A percentile compares a stretch with the other conserved stretches of the same genome.
Evolutionary conservation across 306 rosid species (phyloP).

Genomic region (Betula pendula): DNA sequence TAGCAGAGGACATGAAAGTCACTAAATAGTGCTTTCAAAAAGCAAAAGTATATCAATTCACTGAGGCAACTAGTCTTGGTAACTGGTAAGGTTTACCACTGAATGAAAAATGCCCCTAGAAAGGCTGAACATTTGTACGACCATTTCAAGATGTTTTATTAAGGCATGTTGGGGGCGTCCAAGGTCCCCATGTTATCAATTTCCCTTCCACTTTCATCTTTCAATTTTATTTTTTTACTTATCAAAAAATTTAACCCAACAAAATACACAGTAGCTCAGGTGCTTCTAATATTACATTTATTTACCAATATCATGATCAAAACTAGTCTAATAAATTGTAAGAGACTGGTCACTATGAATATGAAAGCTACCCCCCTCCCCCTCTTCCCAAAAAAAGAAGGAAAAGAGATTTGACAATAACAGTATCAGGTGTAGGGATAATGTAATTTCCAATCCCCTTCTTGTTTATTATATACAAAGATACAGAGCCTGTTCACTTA

Average conservation of each 20-base stretch:
- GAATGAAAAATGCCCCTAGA: no score
- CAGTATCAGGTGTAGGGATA: background rate
- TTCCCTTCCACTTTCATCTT: no score
- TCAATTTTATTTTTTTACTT: no score
- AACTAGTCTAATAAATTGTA: background rate
- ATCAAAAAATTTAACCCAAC: background rate
- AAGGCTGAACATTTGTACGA: no score
- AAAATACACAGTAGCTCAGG: background rate
- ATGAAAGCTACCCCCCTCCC: background rate
- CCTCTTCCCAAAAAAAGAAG: no score
- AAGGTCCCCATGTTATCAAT: background rate
- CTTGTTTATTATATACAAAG: background rate
- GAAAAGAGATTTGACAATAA: background rate
- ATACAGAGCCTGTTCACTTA: background rate
- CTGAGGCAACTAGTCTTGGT: no score
- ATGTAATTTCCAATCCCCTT: background rate
- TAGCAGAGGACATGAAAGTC: no score
- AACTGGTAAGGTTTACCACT: no score
- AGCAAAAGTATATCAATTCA: no score
- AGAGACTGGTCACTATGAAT: background rate
- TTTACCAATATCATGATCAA: background rate
- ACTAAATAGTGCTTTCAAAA: no score
- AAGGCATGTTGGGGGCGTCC: no score
- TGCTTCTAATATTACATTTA: background rate
- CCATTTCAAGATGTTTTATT: no score